Conservation (phyloP, 352 stramenopile species). For the Pythium guiyangense region DNA sequence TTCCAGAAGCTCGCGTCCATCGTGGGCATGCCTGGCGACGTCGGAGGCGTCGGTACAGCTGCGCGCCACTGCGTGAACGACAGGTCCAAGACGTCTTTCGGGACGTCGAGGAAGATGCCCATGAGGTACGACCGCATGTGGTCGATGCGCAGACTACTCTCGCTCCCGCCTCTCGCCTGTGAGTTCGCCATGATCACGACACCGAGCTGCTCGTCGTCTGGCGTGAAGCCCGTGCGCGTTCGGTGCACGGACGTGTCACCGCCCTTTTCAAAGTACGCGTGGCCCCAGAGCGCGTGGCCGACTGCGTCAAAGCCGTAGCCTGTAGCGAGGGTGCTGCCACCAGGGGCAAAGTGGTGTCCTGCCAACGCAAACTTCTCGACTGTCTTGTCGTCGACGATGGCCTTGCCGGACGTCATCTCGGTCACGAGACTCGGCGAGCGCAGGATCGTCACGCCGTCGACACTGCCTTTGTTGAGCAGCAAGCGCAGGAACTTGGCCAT, state of each 20-base stretch:
- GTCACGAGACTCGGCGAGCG: too few species aligned
- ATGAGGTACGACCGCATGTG: constrained; percentile 62
- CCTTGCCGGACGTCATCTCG: too few species aligned
- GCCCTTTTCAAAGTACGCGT: constrained; percentile 66
- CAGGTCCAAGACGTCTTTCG: constrained; percentile 42
- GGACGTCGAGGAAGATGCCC: constrained; percentile 59
- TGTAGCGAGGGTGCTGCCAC: constrained; percentile 43
- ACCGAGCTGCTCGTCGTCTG: constrained; percentile 23
- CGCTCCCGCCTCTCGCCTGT: constrained; percentile 24
- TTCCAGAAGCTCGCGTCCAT: constrained; percentile 48
- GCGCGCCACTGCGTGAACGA: constrained; percentile 29
- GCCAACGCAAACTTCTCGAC: constrained; percentile 28
- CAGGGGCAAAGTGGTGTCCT: constrained; percentile 36
- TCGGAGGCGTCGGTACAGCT: constrained; percentile 22
- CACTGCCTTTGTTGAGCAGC: too few species aligned
- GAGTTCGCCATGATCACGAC: constrained; percentile 63
- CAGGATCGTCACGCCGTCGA: too few species aligned
- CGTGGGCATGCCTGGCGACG: constrained; percentile 26
- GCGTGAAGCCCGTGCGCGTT: constrained; percentile 46
- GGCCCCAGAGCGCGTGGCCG: constrained; percentile 45
- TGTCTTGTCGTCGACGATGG: constrained; percentile 25
- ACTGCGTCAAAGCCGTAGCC: constrained; percentile 67
- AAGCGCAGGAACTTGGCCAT: too few species aligned
- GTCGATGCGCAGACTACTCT: constrained; percentile 41
- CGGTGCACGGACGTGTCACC: constrained; percentile 48